Percentiles rank a stretch among this genome's conserved stretches.
Conservation (phyloP, 345 rosid species). For the Eucalyptus urophylla region DNA sequence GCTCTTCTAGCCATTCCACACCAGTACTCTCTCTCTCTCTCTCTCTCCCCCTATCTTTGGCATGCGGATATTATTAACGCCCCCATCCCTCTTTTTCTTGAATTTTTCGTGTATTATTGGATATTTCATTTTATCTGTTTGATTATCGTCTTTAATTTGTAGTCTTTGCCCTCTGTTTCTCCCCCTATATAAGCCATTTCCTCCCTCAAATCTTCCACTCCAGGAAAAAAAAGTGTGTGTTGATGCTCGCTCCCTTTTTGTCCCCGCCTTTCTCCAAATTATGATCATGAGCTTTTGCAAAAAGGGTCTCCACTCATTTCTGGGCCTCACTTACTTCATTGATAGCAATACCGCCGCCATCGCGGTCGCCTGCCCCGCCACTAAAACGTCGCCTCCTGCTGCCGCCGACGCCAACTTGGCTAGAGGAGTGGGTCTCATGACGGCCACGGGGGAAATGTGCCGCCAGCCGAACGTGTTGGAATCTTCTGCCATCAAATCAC, state of each 20-base stretch:
- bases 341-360: neutral
- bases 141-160: neutral
- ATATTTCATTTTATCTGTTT: neutral
- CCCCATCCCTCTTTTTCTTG: neutral
- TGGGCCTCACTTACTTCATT: constrained; percentile 1
- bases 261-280: neutral
- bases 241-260: neutral
- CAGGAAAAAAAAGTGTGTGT: neutral
- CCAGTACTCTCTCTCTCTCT: neutral
- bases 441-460: neutral
- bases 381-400: neutral
- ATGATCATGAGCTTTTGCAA: constrained; percentile 40
- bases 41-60: constrained; percentile 9
- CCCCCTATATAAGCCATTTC: neutral
- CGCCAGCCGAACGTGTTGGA: constrained; percentile 22
- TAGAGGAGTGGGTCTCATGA: constrained; percentile 13
- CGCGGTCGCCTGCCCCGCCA: neutral
- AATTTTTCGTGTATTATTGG: neutral
- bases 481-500: neutral
- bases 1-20: constrained; percentile 8
- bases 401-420: neutral
- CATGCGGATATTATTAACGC: constrained; percentile 24
- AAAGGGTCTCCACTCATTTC: constrained; percentile 34
- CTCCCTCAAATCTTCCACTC: neutral
- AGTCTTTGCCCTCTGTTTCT: neutral